Evolutionary conservation across 768 basidiomycete species (phyloP).

Genomic region (Lentinula lateritia): DNA sequence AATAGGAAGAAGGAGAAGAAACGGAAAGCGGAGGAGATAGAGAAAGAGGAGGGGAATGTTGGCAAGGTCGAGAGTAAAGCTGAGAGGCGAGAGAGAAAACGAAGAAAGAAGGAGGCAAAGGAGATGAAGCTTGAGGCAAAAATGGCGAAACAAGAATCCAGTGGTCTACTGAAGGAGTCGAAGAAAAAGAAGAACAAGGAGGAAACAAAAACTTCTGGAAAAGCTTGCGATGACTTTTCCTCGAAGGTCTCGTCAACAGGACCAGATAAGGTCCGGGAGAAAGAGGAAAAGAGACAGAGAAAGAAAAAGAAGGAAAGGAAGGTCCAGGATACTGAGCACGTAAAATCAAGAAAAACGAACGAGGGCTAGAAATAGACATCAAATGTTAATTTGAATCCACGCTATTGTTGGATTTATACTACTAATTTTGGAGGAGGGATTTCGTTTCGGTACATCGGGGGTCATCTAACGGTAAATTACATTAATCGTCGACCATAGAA

Average conservation of each 20-base stretch:
- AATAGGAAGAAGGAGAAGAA: conserved; percentile 9
- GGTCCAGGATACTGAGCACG: neutral
- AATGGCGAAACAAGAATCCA: neutral
- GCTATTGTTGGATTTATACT: neutral
- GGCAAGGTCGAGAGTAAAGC: conserved; percentile 8
- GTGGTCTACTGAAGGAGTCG: neutral
- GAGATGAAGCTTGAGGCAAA: neutral
- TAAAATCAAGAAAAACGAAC: neutral
- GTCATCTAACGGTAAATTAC: neutral
- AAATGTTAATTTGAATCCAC: neutral
- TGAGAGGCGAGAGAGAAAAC: conserved; percentile 9
- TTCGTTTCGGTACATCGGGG: neutral
- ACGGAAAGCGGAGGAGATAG: conserved; percentile 3
- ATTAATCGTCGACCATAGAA: neutral
- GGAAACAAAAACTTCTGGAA: neutral
- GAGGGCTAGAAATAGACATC: neutral
- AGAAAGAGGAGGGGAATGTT: neutral
- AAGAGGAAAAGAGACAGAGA: conserved; percentile 14
- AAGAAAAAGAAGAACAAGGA: neutral
- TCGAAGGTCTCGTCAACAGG: neutral
- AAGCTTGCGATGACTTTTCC: neutral
- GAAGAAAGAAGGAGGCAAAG: neutral
- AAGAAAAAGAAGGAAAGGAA: conserved; percentile 6
- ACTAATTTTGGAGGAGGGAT: neutral
- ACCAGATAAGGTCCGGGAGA: neutral